A percentile compares a stretch with the other conserved stretches of the same genome.
phyloP scores from a whole-genome alignment of 768 basidiomycete species.

The Chalciporus pseudorubinellus region DNA sequence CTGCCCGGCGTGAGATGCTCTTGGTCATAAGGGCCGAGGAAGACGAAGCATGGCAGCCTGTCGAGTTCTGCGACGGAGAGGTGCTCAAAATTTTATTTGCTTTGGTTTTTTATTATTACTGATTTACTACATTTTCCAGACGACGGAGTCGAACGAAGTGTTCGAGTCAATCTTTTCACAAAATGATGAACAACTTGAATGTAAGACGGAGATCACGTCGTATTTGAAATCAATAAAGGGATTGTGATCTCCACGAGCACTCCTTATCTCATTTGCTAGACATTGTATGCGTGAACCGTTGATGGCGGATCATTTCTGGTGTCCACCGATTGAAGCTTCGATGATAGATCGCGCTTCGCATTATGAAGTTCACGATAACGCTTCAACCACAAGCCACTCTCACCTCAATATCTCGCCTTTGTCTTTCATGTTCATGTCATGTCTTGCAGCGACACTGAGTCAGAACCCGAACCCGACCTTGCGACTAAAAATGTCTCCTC shows the following conservation, averaged over 20 bases:
- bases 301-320: not conserved
- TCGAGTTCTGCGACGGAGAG: constrained; percentile 63
- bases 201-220: constrained; percentile 52
- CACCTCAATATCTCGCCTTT: not conserved
- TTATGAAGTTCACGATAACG: not conserved
- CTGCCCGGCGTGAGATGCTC: constrained; percentile 74
- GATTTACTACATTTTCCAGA: constrained; percentile 39
- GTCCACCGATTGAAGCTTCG: too few relatives aligned
- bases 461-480: constrained; percentile 44
- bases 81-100: constrained; percentile 41
- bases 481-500: constrained; percentile 12
- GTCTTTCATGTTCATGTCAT: constrained; percentile 12
- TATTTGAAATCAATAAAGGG: constrained; percentile 60
- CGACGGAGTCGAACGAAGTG: constrained; percentile 50
- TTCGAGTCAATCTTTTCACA: constrained; percentile 67
- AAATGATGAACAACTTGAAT: constrained; percentile 47
- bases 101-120: not conserved
- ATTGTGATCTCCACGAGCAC: constrained; percentile 34
- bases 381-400: not conserved
- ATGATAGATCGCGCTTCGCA: too few relatives aligned
- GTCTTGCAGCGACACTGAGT: constrained; percentile 55
- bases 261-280: not conserved
- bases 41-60: constrained; percentile 71
- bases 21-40: constrained; percentile 70
- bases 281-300: not conserved